phyloP scores from a whole-genome alignment of 2,329 filamentous ascomycete species.

The Phialocephala sp. region DNA sequence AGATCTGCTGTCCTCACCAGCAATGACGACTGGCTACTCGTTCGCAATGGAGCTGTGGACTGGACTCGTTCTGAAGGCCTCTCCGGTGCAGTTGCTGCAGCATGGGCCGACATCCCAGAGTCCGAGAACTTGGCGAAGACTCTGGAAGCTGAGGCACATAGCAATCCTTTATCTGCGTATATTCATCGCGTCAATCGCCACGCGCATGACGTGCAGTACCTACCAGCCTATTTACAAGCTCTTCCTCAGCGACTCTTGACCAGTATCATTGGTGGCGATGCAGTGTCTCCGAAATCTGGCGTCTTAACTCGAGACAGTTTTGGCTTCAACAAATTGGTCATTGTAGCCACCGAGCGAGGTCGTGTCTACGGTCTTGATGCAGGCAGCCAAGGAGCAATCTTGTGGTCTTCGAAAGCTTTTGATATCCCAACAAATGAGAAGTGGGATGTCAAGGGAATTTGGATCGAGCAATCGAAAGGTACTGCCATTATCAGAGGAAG shows the following conservation, averaged over 20 bases:
- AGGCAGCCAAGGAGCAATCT: slow-evolving; percentile 72
- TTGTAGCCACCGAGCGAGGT: slow-evolving; percentile 80
- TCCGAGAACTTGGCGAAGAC: slow-evolving; percentile 78
- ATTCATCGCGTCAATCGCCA: slow-evolving; percentile 86
- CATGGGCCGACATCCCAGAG: slow-evolving; percentile 78
- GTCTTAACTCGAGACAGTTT: slow-evolving; percentile 74
- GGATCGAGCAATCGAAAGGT: slow-evolving; percentile 62
- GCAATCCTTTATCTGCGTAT: slow-evolving; percentile 81
- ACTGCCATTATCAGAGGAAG: slow-evolving; percentile 43
- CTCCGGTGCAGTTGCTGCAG: slow-evolving; percentile 77
- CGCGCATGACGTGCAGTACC: slow-evolving; percentile 73
- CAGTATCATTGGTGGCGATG: slow-evolving; percentile 60
- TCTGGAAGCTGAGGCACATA: slow-evolving; percentile 84
- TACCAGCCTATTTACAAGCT: slow-evolving; percentile 74
- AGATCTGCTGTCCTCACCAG: slow-evolving; percentile 74
- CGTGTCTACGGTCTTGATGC: slow-evolving; percentile 81
- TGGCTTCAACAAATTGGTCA: slow-evolving; percentile 84
- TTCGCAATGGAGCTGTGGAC: slow-evolving; percentile 79
- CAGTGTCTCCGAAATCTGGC: slow-evolving; percentile 50
- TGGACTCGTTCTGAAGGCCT: slow-evolving; percentile 87
- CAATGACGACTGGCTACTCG: slow-evolving; percentile 78
- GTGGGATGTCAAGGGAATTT: slow-evolving; percentile 73
- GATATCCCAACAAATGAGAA: slow-evolving; percentile 58
- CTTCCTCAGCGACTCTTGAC: slow-evolving; percentile 73
- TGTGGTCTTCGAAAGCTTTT: slow-evolving; percentile 75